Evolutionary conservation across 139 green algal species (phyloP), one percentile per base, ranked within the genome.

Genomic region (Chlorella vulgaris): DNA sequence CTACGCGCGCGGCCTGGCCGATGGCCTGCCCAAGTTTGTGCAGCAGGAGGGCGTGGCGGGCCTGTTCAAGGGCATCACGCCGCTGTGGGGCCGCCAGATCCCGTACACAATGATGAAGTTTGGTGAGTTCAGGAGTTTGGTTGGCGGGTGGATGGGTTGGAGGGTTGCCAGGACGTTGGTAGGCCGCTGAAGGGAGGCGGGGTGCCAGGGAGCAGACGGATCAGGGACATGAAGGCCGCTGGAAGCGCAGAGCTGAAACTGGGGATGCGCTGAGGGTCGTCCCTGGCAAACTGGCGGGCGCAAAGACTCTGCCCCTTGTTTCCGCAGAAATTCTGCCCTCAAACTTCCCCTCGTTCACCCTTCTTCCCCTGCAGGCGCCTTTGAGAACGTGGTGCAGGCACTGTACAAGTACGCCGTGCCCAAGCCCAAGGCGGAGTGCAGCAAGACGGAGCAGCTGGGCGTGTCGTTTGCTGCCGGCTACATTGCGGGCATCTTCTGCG

Each of bases 81-180:
- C 94, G 8, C 90, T 98, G 81, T 98, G 94, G 94, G 92, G 90
- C 42, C 91, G 94, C 68, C 94, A 98, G 87, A 97, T 98, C 75
- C 94, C 94, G 13, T 98, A 98, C 92, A 98, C 94, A 61, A 98
- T 98, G 94, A 96, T 97, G 91, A 98, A 98, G 89, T 98, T 98
- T 69, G 94, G 91, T 89, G 74, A 87, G 67, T n/a, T 2, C 8
- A 43, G 18, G 15, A 31, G 55, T 65, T 15, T 28, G 55, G 15
- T 8, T n/a, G 15, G 55, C 22, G 55, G 18, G 55, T n/a, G 47
- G 15, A 15, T 58, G 47, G 10, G 47, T 58, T 10, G 47, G 47
- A 24, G 47, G 47, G 47, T 58, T n/a, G n/a, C n/a, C n/a, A n/a
- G n/a, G n/a, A n/a, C n/a, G n/a, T n/a, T n/a, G n/a, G n/a, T n/a